Base-by-base conservation (phyloP, 805 yeast genomes). In the Grigorovia transvaalensis region DNA sequence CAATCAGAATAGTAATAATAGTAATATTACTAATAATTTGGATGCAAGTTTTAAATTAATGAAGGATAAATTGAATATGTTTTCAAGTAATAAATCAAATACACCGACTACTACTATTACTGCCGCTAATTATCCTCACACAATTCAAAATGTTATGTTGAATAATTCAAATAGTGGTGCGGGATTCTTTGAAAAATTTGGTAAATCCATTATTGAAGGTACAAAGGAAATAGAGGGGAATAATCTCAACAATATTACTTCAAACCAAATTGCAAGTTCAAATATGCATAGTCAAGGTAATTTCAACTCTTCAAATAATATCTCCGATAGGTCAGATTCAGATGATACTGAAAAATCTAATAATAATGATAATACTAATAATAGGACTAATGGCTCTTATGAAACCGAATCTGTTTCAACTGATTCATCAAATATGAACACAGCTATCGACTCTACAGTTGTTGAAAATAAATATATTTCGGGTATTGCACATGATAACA, bases 151-250 rank as follows among this genome's bases (percentile, higher is more conserved):
- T 40, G 19, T 29, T 40, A 18, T 27, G 35, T 35, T 43, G 15
- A 50, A 47, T 35, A 18, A 18, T 13, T 40, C 33, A 35, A 50
- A 51, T 41, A 46, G 13, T 45, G 50, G 48, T 33, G 38, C 38
- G 12, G 44, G 69, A 7, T 66, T 68, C 48, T 68, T 67, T 48
- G 69, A 68, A 50, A 58, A 58, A 46, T 63, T 68, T 50, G 71
- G 71, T 44, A 62, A 61, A 51, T 56, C 68, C 17, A 50, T 68
- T 40, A 64, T 67, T 27, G 70, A 66, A 49, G 70, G 69, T 18
- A 67, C 71, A 1, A 57, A 62, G 30, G 71, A 67, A 56, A 56
- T 67, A 30, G 71, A 60, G 50, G 49, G 50, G 44, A 38, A 42
- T 1, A 41, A 12, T 41, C n/a, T 33, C 17, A 38, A 46, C n/a